phyloP scores from a whole-genome alignment of 2,329 filamentous ascomycete species.

The Dactylonectria macrodidyma region DNA sequence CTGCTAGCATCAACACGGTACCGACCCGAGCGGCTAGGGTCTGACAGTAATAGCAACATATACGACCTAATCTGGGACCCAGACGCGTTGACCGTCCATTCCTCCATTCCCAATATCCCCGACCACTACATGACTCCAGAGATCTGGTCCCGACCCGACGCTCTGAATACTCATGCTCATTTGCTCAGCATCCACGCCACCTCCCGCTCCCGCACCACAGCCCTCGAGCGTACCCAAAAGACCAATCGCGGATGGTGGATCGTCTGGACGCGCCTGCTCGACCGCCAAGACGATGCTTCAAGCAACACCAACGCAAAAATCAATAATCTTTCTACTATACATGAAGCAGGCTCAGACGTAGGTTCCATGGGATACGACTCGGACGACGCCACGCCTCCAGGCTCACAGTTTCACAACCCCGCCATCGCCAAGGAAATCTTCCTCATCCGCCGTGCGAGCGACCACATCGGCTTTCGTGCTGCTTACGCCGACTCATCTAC shows the following conservation, averaged over 20 bases:
- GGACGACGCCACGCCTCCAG: constrained; percentile 12
- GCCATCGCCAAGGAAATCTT: constrained; percentile 71
- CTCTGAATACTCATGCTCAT: constrained; percentile 75
- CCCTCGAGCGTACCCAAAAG: constrained; percentile 75
- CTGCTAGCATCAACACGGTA: constrained; percentile 71
- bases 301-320: constrained; percentile 28
- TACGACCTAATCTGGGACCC: constrained; percentile 77
- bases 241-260: constrained; percentile 80
- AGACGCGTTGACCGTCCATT: constrained; percentile 68
- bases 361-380: constrained; percentile 19
- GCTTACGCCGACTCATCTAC: constrained; percentile 54
- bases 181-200: constrained; percentile 69
- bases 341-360: constrained; percentile 41
- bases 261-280: constrained; percentile 73
- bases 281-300: constrained; percentile 47
- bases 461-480: constrained; percentile 61
- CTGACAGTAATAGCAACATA: constrained; percentile 57
- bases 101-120: constrained; percentile 78
- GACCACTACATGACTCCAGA: constrained; percentile 55
- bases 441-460: constrained; percentile 72
- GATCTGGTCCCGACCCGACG: constrained; percentile 73
- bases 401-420: not conserved
- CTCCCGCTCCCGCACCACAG: constrained; percentile 60
- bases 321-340: constrained; percentile 47
- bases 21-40: constrained; percentile 63